Conservation (phyloP, 2,329 filamentous ascomycete genomes). For the Stagonosporopsis tanaceti region DNA sequence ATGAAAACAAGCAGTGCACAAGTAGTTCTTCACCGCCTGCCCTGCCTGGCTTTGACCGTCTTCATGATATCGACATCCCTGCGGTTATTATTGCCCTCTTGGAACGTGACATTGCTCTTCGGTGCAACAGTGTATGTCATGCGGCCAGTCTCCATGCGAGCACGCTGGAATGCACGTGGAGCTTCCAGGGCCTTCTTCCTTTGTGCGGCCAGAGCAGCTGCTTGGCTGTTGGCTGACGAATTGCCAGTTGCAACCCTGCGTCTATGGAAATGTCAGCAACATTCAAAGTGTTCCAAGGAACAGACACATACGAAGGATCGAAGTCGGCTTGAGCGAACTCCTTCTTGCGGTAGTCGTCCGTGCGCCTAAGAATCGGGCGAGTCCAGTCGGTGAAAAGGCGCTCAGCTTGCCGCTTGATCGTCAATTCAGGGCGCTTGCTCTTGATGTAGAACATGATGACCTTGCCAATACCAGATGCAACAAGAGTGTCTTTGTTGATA, state of each 20-base stretch:
- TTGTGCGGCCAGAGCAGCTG: conserved; percentile 38
- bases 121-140: conserved; percentile 70
- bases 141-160: conserved; percentile 65
- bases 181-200: conserved; percentile 61
- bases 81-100: conserved; percentile 38
- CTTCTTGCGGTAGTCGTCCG: conserved; percentile 95
- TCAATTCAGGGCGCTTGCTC: conserved; percentile 85
- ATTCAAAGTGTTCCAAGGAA: not conserved
- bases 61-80: conserved; percentile 43
- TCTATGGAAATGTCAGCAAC: conserved; percentile 33
- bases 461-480: conserved; percentile 93
- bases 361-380: conserved; percentile 89
- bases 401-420: conserved; percentile 94
- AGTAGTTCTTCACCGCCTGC: conserved; percentile 29
- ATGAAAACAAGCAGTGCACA: not conserved
- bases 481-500: conserved; percentile 87
- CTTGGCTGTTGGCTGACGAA: conserved; percentile 44
- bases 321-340: conserved; percentile 66
- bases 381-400: conserved; percentile 95
- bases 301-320: conserved; percentile 60
- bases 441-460: conserved; percentile 97
- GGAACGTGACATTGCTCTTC: conserved; percentile 59
- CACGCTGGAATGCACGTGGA: conserved; percentile 64
- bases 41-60: conserved; percentile 38
- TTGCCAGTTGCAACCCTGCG: conserved; percentile 36